These are phyloP conservation scores for Diutina siamensis DNA, from an alignment of 1,139 yeast species.

Conservation along the genomic window DNA sequence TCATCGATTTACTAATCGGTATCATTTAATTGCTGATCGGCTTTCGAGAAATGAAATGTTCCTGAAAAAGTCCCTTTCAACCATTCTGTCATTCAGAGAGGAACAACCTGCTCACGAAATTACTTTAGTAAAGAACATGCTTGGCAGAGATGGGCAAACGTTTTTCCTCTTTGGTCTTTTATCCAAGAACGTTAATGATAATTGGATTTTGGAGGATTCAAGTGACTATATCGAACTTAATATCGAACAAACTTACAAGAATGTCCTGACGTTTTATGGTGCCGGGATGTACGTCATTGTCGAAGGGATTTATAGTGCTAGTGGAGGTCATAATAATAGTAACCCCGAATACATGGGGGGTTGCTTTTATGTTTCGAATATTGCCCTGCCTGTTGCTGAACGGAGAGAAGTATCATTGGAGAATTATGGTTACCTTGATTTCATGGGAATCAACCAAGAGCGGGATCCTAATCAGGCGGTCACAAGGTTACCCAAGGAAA, in stretches of 20 bases:
- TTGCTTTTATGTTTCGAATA: slow-evolving; percentile 58
- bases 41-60: slow-evolving; percentile 67
- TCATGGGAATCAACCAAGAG: slow-evolving; percentile 51
- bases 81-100: slow-evolving; percentile 21
- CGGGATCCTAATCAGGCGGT: slow-evolving; percentile 43
- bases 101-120: slow-evolving; percentile 35
- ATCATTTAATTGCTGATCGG: slow-evolving; percentile 54
- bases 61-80: slow-evolving; percentile 37
- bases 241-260: slow-evolving; percentile 51
- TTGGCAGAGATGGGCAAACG: slow-evolving; percentile 72
- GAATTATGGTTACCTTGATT: slow-evolving; percentile 70
- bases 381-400: slow-evolving; percentile 88
- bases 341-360: slow-evolving; percentile 28
- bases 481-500: not conserved
- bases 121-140: slow-evolving; percentile 66
- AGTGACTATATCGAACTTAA: slow-evolving; percentile 70
- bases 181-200: slow-evolving; percentile 51
- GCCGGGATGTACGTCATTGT: slow-evolving; percentile 74
- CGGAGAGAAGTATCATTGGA: slow-evolving; percentile 53
- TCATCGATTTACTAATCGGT: slow-evolving; percentile 32
- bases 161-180: slow-evolving; percentile 75
- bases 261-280: slow-evolving; percentile 58
- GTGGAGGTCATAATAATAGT: slow-evolving; percentile 30
- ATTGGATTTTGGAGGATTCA: slow-evolving; percentile 69
- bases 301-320: slow-evolving; percentile 74